Evolutionary conservation across 2,329 filamentous ascomycete species (phyloP).

Genomic region (Clonostachys rhizophaga): DNA sequence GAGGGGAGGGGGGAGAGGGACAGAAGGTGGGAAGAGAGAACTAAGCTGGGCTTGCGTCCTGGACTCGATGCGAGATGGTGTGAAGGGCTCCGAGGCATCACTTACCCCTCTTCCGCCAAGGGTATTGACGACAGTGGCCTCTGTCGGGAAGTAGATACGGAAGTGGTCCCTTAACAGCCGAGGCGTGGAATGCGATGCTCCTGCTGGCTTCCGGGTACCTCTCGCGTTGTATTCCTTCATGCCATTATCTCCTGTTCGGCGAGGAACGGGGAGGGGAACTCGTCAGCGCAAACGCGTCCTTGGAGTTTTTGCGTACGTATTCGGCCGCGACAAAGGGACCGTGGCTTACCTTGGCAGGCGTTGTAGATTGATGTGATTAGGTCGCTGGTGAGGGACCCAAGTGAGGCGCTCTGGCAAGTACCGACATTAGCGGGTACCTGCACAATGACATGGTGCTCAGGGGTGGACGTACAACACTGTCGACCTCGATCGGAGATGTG

Average conservation of each 20-base stretch:
- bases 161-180: conserved; percentile 42
- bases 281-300: too few species aligned
- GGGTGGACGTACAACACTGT: conserved; percentile 58
- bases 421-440: not conserved
- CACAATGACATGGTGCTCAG: not conserved
- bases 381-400: conserved; percentile 69
- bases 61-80: too few species aligned
- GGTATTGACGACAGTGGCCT: conserved; percentile 61
- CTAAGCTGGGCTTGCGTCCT: too few species aligned
- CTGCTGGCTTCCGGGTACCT: conserved; percentile 15
- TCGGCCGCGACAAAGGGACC: conserved; percentile 4
- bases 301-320: too few species aligned
- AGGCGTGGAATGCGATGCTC: conserved; percentile 3
- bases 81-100: conserved; percentile 1
- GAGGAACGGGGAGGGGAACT: not conserved
- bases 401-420: conserved; percentile 62
- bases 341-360: conserved; percentile 44
- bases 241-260: conserved; percentile 25
- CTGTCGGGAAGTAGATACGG: conserved; percentile 77
- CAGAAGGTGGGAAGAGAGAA: too few species aligned
- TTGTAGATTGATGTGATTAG: conserved; percentile 57
- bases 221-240: conserved; percentile 39
- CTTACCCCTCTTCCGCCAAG: conserved; percentile 56
- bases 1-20: too few species aligned
- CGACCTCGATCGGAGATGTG: conserved; percentile 54